A percentile compares a stretch with the other conserved stretches of the same genome.
Conservation (phyloP, 257 asterid genomes). For the Jaltomata sinuosa region DNA sequence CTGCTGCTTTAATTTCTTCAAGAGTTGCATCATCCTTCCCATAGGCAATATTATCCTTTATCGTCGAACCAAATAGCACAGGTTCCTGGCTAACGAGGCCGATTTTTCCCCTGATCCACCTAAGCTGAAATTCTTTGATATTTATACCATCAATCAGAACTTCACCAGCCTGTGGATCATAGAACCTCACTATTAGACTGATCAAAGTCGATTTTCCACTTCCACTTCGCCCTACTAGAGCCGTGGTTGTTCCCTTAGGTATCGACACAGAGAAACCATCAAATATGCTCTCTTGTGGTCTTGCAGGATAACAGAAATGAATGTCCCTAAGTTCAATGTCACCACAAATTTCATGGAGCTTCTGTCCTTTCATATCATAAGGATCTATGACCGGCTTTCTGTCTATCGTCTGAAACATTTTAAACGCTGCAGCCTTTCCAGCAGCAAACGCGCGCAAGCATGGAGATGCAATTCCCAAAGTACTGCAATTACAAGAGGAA, state of each 20-base stretch:
- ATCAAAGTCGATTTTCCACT: constrained; percentile 47
- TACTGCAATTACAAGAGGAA: constrained; percentile 23
- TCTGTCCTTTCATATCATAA: constrained; percentile 45
- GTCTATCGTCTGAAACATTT: constrained; percentile 61
- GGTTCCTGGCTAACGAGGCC: constrained; percentile 61
- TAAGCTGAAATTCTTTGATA: constrained; percentile 35
- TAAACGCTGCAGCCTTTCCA: constrained; percentile 74
- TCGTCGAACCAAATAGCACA: constrained; percentile 11
- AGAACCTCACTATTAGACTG: constrained; percentile 41
- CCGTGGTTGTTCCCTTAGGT: constrained; percentile 55
- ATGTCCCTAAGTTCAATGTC: constrained; percentile 54
- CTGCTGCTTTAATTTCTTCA: constrained; percentile 52
- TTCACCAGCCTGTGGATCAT: constrained; percentile 48
- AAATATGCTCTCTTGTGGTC: constrained; percentile 59
- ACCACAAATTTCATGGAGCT: constrained; percentile 44
- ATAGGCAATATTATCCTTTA: constrained; percentile 63
- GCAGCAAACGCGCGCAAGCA: constrained; percentile 72
- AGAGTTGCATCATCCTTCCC: constrained; percentile 65
- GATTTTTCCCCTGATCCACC: constrained; percentile 47
- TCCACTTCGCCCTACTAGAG: constrained; percentile 52
- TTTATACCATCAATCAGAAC: constrained; percentile 41
- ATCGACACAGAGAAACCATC: constrained; percentile 52
- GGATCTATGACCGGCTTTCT: constrained; percentile 61
- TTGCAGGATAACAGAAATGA: constrained; percentile 59
- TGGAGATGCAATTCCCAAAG: constrained; percentile 72